Conservation (phyloP, 768 basidiomycete species). For the Psilocybe cubensis region DNA sequence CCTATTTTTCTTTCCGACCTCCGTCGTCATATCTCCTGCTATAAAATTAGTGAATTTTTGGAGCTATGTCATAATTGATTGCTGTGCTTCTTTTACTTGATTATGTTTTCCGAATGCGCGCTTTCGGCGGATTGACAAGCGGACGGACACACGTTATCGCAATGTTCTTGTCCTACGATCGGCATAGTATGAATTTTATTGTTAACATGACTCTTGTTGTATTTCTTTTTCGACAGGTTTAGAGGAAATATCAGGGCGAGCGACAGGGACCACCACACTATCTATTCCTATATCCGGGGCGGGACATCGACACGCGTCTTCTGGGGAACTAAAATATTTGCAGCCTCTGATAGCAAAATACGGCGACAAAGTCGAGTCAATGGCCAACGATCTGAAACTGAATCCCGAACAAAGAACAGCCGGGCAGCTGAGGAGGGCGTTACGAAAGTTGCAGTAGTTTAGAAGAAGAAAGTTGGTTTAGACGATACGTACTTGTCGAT, state of each 20-base stretch:
- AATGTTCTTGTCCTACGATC: neutral
- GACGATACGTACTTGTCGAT: conserved; percentile 7
- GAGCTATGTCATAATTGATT: neutral
- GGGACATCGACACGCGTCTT: conserved; percentile 65
- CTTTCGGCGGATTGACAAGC: neutral
- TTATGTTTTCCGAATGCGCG: neutral
- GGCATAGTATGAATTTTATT: neutral
- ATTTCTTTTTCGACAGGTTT: conserved; percentile 55
- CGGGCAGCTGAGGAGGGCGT: conserved; percentile 72
- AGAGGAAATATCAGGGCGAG: conserved; percentile 58
- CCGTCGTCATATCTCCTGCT: neutral
- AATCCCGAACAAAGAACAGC: conserved; percentile 86
- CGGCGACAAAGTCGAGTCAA: conserved; percentile 70
- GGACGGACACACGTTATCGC: neutral
- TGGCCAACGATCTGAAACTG: conserved; percentile 79
- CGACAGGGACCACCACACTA: conserved; percentile 37
- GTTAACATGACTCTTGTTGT: conserved; percentile 18
- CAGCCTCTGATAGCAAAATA: conserved; percentile 67
- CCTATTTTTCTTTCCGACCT: neutral
- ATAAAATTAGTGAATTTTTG: neutral
- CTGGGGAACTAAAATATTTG: conserved; percentile 71
- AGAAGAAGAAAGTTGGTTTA: conserved; percentile 4
- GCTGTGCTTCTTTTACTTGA: neutral
- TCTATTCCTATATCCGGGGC: conserved; percentile 41
- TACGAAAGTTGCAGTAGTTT: conserved; percentile 55